A percentile compares a stretch with the other conserved stretches of the same genome.
Evolutionary conservation across 139 green algal species (phyloP).

Genomic region (Micromonas pusilla): DNA sequence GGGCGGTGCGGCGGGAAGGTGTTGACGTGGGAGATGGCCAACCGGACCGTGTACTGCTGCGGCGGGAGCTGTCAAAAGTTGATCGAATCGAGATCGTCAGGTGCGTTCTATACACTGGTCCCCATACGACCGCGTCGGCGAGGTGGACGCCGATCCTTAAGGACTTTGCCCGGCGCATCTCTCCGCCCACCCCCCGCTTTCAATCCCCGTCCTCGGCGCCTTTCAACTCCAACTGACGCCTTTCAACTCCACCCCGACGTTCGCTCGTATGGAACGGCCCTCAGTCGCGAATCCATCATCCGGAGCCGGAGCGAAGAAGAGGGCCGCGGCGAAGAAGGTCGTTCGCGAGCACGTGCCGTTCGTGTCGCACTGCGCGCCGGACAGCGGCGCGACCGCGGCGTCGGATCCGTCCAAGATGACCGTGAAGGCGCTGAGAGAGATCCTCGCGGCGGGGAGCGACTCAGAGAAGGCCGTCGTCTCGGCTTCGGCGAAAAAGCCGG

Average conservation of each 20-base stretch:
- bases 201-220: too few species aligned
- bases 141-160: too few species aligned
- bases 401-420: slow-evolving; percentile 36
- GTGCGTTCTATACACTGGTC: neutral
- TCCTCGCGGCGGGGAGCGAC: slow-evolving; percentile 33
- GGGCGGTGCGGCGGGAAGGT: slow-evolving; percentile 55
- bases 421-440: slow-evolving; percentile 38
- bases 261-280: too few species aligned
- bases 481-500: slow-evolving; percentile 10
- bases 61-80: slow-evolving; percentile 60
- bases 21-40: slow-evolving; percentile 65
- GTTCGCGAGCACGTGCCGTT: slow-evolving; percentile 22
- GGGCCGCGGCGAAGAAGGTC: slow-evolving; percentile 40
- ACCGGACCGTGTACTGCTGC: slow-evolving; percentile 65
- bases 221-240: too few species aligned
- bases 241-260: too few species aligned
- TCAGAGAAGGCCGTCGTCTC: slow-evolving; percentile 22
- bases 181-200: too few species aligned
- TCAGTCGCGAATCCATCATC: too few species aligned
- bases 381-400: slow-evolving; percentile 37
- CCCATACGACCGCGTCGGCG: neutral
- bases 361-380: slow-evolving; percentile 57
- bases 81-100: neutral
- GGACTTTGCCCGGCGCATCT: too few species aligned
- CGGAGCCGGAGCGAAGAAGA: slow-evolving; percentile 7